Evolutionary conservation across 2,329 filamentous ascomycete genomes (phyloP).

Genomic region (Ophiocordyceps robertsii): DNA sequence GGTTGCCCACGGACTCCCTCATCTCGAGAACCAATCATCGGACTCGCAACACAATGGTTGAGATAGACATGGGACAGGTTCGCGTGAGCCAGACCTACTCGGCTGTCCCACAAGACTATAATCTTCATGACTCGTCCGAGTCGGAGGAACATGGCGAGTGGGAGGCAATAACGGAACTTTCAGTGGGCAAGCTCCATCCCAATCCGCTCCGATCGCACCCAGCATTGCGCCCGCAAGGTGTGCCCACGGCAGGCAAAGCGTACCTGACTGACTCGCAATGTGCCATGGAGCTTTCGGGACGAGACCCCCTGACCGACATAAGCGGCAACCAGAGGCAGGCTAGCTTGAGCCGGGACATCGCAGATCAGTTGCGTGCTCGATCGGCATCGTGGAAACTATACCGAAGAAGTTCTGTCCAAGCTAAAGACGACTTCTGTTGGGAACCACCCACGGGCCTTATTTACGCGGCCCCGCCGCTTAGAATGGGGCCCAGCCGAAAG

Average conservation of each 20-base stretch:
- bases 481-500: slow-evolving; percentile 36
- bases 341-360: slow-evolving; percentile 30
- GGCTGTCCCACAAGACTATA: slow-evolving; percentile 30
- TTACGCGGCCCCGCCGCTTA: slow-evolving; percentile 37
- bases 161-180: background rate
- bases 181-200: slow-evolving; percentile 21
- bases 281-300: background rate
- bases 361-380: background rate
- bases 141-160: slow-evolving; percentile 24
- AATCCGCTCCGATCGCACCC: slow-evolving; percentile 43
- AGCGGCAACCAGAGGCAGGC: slow-evolving; percentile 29
- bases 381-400: background rate
- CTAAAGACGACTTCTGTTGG: slow-evolving; percentile 28
- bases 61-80: slow-evolving; percentile 10
- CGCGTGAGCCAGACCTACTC: slow-evolving; percentile 30
- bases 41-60: background rate
- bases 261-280: background rate
- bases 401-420: background rate
- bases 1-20: slow-evolving; percentile 40
- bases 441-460: slow-evolving; percentile 48
- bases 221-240: slow-evolving; percentile 1
- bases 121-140: slow-evolving; percentile 25
- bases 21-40: slow-evolving; percentile 34
- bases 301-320: slow-evolving; percentile 27
- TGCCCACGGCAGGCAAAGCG: background rate